Base-by-base conservation (phyloP, 495 filamentous ascomycete species). In the Astrothelium subdiscretum region DNA sequence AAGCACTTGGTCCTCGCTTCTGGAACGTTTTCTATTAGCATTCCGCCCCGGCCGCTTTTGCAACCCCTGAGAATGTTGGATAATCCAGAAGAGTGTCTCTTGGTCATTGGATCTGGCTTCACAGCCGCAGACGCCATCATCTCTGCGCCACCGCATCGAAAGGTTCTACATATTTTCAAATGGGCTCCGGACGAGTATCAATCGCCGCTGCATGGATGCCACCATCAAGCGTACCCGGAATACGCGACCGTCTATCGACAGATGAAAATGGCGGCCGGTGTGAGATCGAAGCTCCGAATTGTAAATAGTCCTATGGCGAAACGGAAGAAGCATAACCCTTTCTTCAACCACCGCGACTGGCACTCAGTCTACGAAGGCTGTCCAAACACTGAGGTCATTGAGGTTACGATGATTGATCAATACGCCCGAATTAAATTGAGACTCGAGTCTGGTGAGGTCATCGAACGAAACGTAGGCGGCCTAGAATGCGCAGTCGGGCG, bases 91-190 rank as follows among this genome's bases (percentile, higher is more conserved):
- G 63, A 67, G 6, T 64, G 69, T 3, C 60, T 74, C 18, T 75
- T 87, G 3, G 78, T 87, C 29, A 76, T 87, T 38, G 85, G 85
- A 12, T 85, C 84, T 2, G 84, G 85, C 0, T 87, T 88, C 69
- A 83, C 82, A 27, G 83, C 84, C 11, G 83, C 85, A 15, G 84
- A 86, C 71, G 75, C 80, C 1, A 86, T 87, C 51, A 81, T 84
- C 24, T 83, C 82, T 10, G 75, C 81, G 3, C 72, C 76, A 3
- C 65, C 72, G 0, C 62, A 73, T 15, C 79, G 81, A 52, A 80
- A 80, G 63, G 81, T 88, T 42, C 62, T 87, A 6, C 85, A 88
- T 67, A 66, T 85, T 29, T 88, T 81, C 69, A 83, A 80, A 68
- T 88, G 85, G 85, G 74, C 77, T 29, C 78, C 82, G 0, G 75